phyloP scores from a whole-genome alignment of 1,284 basidiomycete species.

The Cryptococcus sp. region DNA sequence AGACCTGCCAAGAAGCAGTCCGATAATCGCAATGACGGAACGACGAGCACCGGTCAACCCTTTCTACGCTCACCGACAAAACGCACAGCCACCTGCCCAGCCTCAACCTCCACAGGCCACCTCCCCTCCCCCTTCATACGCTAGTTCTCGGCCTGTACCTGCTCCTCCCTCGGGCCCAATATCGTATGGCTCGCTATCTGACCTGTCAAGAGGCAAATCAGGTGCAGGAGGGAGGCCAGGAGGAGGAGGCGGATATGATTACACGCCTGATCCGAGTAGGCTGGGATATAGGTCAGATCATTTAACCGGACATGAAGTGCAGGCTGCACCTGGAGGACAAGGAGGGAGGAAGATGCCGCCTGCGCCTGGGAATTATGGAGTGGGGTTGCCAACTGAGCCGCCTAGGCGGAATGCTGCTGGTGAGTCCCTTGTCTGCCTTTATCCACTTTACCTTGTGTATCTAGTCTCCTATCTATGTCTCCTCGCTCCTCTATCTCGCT shows the following conservation, averaged over 20 bases:
- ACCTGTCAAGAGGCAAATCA: neutral
- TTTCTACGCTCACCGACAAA: neutral
- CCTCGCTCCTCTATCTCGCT: neutral
- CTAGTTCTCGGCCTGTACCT: neutral
- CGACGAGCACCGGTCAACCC: neutral
- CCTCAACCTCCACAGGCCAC: neutral
- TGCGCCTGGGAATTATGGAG: conserved; percentile 6
- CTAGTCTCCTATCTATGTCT: neutral
- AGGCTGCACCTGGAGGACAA: neutral
- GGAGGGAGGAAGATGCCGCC: conserved; percentile 4
- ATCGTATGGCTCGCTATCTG: conserved; percentile 1
- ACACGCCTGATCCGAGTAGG: neutral
- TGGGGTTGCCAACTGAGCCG: neutral
- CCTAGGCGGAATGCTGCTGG: conserved; percentile 2
- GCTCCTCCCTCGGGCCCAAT: neutral
- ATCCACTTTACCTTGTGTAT: too few species aligned
- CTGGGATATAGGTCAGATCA: neutral
- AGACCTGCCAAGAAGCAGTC: too few species aligned
- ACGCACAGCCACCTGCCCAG: neutral
- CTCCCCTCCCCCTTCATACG: neutral
- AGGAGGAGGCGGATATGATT: neutral
- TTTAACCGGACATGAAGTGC: neutral
- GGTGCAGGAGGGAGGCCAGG: neutral
- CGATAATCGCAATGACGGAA: neutral
- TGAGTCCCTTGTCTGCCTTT: too few species aligned